phyloP scores from a whole-genome alignment of 2,329 filamentous ascomycete species.

The Diaporthe batatas region DNA sequence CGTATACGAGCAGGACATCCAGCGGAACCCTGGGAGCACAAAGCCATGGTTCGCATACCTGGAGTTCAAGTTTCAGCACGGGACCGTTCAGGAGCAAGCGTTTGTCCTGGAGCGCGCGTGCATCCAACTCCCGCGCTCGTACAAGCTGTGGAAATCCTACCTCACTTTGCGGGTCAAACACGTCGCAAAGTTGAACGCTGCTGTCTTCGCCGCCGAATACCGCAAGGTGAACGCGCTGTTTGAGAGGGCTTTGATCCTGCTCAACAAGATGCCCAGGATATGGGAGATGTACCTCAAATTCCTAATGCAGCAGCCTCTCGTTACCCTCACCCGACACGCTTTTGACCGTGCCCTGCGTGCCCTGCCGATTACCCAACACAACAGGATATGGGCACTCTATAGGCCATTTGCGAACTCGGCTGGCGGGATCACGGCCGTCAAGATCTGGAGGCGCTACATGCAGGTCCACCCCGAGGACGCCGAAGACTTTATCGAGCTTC shows the following conservation, averaged over 20 bases:
- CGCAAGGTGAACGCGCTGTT: conserved; percentile 95
- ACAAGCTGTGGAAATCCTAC: conserved; percentile 99
- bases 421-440: conserved; percentile 89
- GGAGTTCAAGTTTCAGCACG: conserved; percentile 90
- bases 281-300: conserved; percentile 97
- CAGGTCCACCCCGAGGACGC: conserved; percentile 95
- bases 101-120: conserved; percentile 92
- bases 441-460: conserved; percentile 96
- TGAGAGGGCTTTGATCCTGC: conserved; percentile 88
- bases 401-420: conserved; percentile 91
- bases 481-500: conserved; percentile 93
- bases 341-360: conserved; percentile 95
- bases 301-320: conserved; percentile 88
- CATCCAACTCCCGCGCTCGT: conserved; percentile 89
- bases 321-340: conserved; percentile 86
- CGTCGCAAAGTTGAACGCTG: conserved; percentile 84
- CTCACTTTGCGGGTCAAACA: conserved; percentile 87
- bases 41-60: conserved; percentile 97
- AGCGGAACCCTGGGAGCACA: conserved; percentile 85
- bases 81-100: conserved; percentile 86
- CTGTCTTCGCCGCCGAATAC: conserved; percentile 83
- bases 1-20: conserved; percentile 95
- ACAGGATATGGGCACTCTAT: conserved; percentile 94
- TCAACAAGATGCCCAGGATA: conserved; percentile 99
- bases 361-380: conserved; percentile 93